phyloP scores from a whole-genome alignment of 1,284 basidiomycete species.

The Apiotrichum sp. region DNA sequence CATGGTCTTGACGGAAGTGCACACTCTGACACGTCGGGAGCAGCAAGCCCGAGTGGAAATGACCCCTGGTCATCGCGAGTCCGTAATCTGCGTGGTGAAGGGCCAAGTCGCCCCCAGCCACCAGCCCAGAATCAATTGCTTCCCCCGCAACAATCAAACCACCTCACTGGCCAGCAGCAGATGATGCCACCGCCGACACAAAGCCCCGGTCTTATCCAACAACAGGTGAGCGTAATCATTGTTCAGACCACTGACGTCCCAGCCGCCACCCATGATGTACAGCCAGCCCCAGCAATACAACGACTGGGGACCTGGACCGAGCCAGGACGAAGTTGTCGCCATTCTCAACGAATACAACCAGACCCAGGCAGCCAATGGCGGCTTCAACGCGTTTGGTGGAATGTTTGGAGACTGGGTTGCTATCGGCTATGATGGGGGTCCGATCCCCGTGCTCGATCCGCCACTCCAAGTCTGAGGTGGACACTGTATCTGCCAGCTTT shows the following conservation, averaged over 20 bases:
- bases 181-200: background rate
- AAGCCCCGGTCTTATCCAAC: background rate
- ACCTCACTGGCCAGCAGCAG: background rate
- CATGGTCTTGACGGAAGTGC: conserved; percentile 13
- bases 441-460: background rate
- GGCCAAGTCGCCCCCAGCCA: conserved; percentile 1
- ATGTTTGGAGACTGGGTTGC: conserved; percentile 14
- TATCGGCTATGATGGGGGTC: conserved; percentile 9
- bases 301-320: background rate
- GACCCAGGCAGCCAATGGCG: background rate
- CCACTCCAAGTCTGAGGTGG: background rate
- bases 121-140: background rate
- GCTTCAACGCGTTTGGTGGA: background rate
- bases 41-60: conserved; percentile 5
- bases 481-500: background rate
- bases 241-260: background rate
- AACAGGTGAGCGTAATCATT: background rate
- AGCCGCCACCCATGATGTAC: conserved; percentile 1
- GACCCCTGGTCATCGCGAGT: conserved; percentile 17
- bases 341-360: conserved; percentile 6
- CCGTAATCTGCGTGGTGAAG: conserved; percentile 4
- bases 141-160: conserved; percentile 1
- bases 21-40: conserved; percentile 10
- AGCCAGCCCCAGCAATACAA: background rate
- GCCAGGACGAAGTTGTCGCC: conserved; percentile 9